Evolutionary conservation across 345 rosid species (phyloP).

Genomic region (Excoecaria cochinchinensis): DNA sequence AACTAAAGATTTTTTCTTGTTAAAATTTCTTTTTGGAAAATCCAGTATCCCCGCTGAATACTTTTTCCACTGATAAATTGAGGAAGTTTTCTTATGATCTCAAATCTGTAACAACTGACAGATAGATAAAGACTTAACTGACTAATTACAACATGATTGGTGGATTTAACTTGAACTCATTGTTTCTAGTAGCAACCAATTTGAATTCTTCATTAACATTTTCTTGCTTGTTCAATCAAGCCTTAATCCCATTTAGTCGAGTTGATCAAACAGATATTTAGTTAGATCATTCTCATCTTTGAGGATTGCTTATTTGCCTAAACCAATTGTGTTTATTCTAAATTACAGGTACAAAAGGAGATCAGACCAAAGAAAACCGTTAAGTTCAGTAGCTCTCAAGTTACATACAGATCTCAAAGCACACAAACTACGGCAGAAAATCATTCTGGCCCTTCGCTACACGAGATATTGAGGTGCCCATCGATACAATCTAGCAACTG

Average conservation of each 20-base stretch:
- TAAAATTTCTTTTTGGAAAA: neutral
- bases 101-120: too few relatives aligned
- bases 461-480: conserved; percentile 64
- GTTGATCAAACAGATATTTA: neutral
- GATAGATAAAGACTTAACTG: too few relatives aligned
- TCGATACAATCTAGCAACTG: conserved; percentile 42
- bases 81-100: too few relatives aligned
- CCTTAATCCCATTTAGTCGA: neutral
- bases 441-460: conserved; percentile 48
- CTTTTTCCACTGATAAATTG: neutral
- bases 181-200: neutral
- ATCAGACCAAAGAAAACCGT: conserved; percentile 47
- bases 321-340: neutral
- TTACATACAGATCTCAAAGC: conserved; percentile 39
- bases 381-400: conserved; percentile 59
- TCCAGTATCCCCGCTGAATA: neutral
- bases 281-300: neutral
- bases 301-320: conserved; percentile 1
- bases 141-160: too few relatives aligned
- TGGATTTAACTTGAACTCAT: neutral
- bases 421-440: conserved; percentile 31
- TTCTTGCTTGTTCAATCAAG: neutral
- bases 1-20: neutral
- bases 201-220: neutral
- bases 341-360: conserved; percentile 51